Evolutionary conservation across 2,329 filamentous ascomycete species (phyloP), one percentile per base, ranked within the genome.

Genomic region (Fusarium verrucosum): DNA sequence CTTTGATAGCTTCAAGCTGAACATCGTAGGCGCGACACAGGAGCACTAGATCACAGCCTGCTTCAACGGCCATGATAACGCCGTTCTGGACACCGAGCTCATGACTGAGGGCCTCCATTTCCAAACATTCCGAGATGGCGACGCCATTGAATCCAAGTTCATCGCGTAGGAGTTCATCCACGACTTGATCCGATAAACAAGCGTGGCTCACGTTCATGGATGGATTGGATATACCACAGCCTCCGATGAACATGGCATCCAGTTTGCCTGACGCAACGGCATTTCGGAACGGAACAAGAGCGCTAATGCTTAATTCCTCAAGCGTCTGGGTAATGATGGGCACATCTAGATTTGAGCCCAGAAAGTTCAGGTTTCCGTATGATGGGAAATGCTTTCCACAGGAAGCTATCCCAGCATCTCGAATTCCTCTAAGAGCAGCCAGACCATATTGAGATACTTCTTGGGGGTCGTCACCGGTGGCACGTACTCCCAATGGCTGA

Each of bases 51-150:
- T 99, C 95, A 74, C 95, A 98, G 14, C 95, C 95, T 28, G 95
- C 94, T 75, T 97, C 95, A 46, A 97, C 92, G 5, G 95, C 95
- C 93, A 97, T 97, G 69, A 98, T 92, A 1, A 94, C 97, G 13
- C 95, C 95, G 36, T 95, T 94, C 68, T 94, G 93, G 17, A 99
- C 93, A n/a, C 94, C 94, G 45, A 98, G 95, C 70, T 97, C 96
- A 73, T 96, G 92, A 65, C 92, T 95, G 10, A 98, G 84, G 0
- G 94, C 93, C 73, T 97, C 94, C 94, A 98, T 98, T 75, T 97
- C 94, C 9, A 98, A 80, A 68, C 94, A 98, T 74, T 98, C 94
- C 0, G 94, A 97, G 45, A 98, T 92, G 22, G 95, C 93, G 4
- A 98, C 94, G 2, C 94, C 94, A 45, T 92, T 87, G 70, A 98